Base-by-base conservation (phyloP, 2,329 filamentous ascomycete genomes). In the Rhinocladiella mackenziei region DNA sequence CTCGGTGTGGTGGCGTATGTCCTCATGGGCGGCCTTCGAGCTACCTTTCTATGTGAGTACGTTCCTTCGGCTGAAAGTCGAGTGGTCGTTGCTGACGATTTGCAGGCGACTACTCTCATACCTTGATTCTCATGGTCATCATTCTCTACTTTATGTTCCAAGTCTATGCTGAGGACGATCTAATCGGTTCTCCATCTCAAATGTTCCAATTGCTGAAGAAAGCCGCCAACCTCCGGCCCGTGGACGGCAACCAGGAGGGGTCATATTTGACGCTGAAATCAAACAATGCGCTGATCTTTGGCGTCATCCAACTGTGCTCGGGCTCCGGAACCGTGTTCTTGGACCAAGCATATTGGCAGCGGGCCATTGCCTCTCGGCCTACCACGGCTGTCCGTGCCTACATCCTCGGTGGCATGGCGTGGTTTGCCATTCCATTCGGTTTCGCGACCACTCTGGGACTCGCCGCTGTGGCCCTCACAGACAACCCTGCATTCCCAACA, bases 1-100 rank as follows among this genome's bases (percentile, higher is more conserved):
- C 68, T 91, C 4, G 85, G 86, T 54, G 85, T 94, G 15, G 77
- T 88, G 2, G 69, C 86, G 0, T 94, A 94, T 62, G 94, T 87
- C 2, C 75, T 77, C 49, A 76, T 77, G 45, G 75, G 76, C 41
- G 40, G 45, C 4, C 25, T 45, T 9, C 42, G 34, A 11, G 86
- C 86, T 0, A 91, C 86, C 0, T 87, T 92, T 57, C 70, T 91
- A 54, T 94, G 87, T 0, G 86, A 91, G 56, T 91, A 26, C 23
- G 7, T 26, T 26, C 7, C 7, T 26, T 26, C 23, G 7, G 7
- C 23, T 11, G 11, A 26, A 11, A 26, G 23, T 26, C 23, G 23
- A 26, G 7, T 26, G 7, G 23, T 26, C 11, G 23, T 11, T 26
- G 23, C 11, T 26, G 23, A 7, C 11, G 23, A 26, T 11, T 26